Base-by-base conservation (phyloP, 768 basidiomycete genomes). In the Lactarius akahatsu region DNA sequence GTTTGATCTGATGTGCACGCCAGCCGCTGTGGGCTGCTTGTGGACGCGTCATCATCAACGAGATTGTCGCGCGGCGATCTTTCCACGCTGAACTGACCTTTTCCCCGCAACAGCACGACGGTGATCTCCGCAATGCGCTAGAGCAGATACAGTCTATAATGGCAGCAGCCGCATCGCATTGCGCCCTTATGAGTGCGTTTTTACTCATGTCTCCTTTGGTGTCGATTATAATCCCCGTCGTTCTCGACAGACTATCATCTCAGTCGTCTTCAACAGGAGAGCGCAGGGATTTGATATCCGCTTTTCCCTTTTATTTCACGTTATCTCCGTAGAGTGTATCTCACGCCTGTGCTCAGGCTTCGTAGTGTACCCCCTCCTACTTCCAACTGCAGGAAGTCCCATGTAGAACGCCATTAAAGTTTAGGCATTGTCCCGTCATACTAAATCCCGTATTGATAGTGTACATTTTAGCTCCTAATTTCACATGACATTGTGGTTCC, bases 1-100 rank as follows among this genome's bases (percentile, higher is more conserved):
- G 11, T 20, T 28, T 57, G 7, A n/a, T n/a, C 36, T 52, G 1
- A 55, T 18, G 30, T 30, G 6, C 4, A 13, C 5, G 10, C 23
- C 41, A 70, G 70, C 62, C 60, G 0, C 56, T 70, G 23, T 70
- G 70, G 70, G 64, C 61, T 38, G 68, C 68, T 2, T 34, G 59
- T n/a, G 57, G 70, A 5, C 70, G 67, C 2, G 70, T 70, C 36
- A 56, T 70, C 43, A 61, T 70, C 54, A 70, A 62, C 40, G 70
- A 70, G 59, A 64, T 70, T 34, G 43, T 65, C 16, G 55, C 62
- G 18, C 57, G 65, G 40, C 67, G 68, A 11, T 69, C 62, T 30
- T 60, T 65, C n/a, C 50, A 59, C 26, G 68, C 47, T 3, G 70
- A 65, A 23, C 28, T 30, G 52, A 32, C 55, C 26, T 55, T 61